These are phyloP conservation scores for Stygiomarasmius scandens DNA, from an alignment of 1,284 basidiomycete species.

Conservation along the genomic window DNA sequence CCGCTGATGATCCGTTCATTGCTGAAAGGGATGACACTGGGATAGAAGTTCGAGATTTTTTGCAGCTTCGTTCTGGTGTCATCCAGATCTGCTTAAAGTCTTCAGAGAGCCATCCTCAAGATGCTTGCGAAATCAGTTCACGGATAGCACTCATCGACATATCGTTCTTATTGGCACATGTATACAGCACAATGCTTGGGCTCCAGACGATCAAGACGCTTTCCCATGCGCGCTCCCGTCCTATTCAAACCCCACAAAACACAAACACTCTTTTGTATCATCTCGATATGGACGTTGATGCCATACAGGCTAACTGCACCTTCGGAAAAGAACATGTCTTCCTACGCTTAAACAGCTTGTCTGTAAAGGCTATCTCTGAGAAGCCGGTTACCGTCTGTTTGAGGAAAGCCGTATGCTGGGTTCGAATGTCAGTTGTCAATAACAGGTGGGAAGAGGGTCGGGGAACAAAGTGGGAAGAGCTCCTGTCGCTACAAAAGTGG, in stretches of 20 bases:
- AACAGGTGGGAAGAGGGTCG: slow-evolving; percentile 35
- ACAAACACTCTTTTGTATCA: slow-evolving; percentile 25
- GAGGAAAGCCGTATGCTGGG: slow-evolving; percentile 46
- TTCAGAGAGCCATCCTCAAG: slow-evolving; percentile 23
- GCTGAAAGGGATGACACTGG: slow-evolving; percentile 50
- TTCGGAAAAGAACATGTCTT: slow-evolving; percentile 53
- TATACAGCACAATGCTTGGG: slow-evolving; percentile 77
- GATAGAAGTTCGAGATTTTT: slow-evolving; percentile 48
- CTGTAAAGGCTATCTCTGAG: slow-evolving; percentile 23
- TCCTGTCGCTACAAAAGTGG: slow-evolving; percentile 67
- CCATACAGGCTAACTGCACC: slow-evolving; percentile 48
- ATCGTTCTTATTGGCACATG: slow-evolving; percentile 67
- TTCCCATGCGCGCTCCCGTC: slow-evolving; percentile 28
- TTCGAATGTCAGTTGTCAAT: slow-evolving; percentile 38
- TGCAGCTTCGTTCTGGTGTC: slow-evolving; percentile 44
- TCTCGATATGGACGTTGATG: slow-evolving; percentile 38
- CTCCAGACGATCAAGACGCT: slow-evolving; percentile 55
- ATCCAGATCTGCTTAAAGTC: slow-evolving; percentile 42
- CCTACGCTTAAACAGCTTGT: slow-evolving; percentile 49
- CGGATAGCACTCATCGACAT: slow-evolving; percentile 43
- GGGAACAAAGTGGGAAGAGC: slow-evolving; percentile 75
- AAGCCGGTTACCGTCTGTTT: slow-evolving; percentile 35
- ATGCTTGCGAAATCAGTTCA: slow-evolving; percentile 43
- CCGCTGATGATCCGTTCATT: slow-evolving; percentile 63
- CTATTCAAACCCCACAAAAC: slow-evolving; percentile 11